Evolutionary conservation across 805 yeast genomes (phyloP).

Genomic region (Aciculoconidium aculeatum): DNA sequence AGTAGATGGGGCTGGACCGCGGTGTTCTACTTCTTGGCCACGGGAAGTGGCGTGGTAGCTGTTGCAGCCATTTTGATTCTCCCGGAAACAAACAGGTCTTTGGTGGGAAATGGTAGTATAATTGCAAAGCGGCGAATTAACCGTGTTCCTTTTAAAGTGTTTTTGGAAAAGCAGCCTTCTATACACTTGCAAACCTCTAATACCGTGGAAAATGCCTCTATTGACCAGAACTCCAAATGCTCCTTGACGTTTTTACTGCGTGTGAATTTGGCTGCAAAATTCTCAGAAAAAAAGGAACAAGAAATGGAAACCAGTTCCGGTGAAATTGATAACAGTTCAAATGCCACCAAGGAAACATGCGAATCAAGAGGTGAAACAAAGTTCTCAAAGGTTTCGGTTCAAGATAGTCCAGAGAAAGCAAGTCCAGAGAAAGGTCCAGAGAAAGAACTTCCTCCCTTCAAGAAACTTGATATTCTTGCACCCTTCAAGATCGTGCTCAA

Average conservation of each 20-base stretch:
- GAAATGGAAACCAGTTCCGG: slow-evolving; percentile 2
- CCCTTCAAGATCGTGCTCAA: slow-evolving; percentile 39
- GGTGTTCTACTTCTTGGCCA: slow-evolving; percentile 69
- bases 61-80: slow-evolving; percentile 28
- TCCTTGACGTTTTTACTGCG: too few species aligned
- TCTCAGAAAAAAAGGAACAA: too few species aligned
- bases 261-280: too few species aligned
- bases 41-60: slow-evolving; percentile 49
- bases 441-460: too few species aligned
- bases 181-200: slow-evolving; percentile 1
- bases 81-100: slow-evolving; percentile 70
- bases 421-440: too few species aligned
- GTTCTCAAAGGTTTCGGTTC: too few species aligned
- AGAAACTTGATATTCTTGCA: slow-evolving; percentile 8
- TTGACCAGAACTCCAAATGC: too few species aligned
- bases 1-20: slow-evolving; percentile 56
- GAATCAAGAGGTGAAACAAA: too few species aligned
- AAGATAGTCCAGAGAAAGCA: not conserved
- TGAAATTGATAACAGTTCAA: too few species aligned
- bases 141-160: slow-evolving; percentile 39
- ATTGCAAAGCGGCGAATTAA: slow-evolving; percentile 40
- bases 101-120: slow-evolving; percentile 73
- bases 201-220: too few species aligned
- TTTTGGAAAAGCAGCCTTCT: too few species aligned
- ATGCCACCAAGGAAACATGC: too few species aligned